Evolutionary conservation across 208 protist species (phyloP).

Genomic region (Naegleria lovaniensis): DNA sequence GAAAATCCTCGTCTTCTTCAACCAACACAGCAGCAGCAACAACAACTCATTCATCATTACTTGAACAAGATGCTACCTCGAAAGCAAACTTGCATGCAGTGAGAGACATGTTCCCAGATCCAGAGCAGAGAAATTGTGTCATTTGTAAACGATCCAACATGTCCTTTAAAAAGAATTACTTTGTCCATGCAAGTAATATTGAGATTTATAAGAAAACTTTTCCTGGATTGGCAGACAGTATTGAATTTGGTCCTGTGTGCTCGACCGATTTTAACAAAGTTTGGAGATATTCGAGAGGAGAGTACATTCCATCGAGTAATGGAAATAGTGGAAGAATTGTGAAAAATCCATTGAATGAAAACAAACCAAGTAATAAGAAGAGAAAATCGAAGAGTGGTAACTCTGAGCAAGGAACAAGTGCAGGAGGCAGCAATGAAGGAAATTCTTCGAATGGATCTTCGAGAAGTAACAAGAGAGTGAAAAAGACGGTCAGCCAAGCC

Average conservation of each 20-base stretch:
- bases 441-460: no score
- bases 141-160: neutral
- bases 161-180: neutral
- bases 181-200: neutral
- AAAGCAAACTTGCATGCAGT: neutral
- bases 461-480: no score
- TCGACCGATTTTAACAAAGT: neutral
- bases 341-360: neutral
- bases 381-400: no score
- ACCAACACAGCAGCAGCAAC: no score
- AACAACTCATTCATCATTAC: no score
- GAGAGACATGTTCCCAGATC: neutral
- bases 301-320: neutral
- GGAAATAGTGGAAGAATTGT: neutral
- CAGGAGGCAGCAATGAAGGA: no score
- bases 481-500: no score
- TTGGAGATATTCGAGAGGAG: neutral
- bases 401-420: no score
- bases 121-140: neutral
- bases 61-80: neutral
- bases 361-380: no score
- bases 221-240: neutral
- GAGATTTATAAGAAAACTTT: neutral
- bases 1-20: no score
- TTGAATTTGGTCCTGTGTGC: neutral